Evolutionary conservation across 805 yeast genomes (phyloP), one percentile per base, ranked within the genome.

Genomic region (Wickerhamiella hasegawae): DNA sequence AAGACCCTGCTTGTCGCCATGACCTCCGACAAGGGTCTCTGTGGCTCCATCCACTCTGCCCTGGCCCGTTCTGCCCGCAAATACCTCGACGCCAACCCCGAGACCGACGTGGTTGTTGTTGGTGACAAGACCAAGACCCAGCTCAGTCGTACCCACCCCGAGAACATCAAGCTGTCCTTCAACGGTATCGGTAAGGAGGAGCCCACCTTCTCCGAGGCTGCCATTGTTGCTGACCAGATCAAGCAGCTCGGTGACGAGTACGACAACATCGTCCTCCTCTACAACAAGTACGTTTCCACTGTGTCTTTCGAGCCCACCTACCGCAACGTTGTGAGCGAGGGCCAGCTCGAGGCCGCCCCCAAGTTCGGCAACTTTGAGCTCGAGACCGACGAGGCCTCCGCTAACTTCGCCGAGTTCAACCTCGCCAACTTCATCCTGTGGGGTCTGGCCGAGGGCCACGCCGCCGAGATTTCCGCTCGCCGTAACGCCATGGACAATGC

Each of bases 401-500:
- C 38, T 39, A 56, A 61, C 52, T 62, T 81, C 50, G 60, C 92
- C 46, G 92, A 85, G 66, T 83, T 80, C 66, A 69, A 92, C 33
- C 70, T 90, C 51, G 85, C 97, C 47, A 85, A 82, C 73, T 73
- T 83, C 54, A 70, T 87, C 53, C 73, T 78, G 60, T 65, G 85
- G 54, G 96, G 94, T 42, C 71, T 85, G 71, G 87, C 96, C 46
- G 95, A 90, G 60, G 97, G 96, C 63, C 85, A 87, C 64, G 96
- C 97, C 43, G 81, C 97, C 40, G 98, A 87, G 71, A 72, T 85
- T 48, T 78, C 92, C 46, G 95, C 98, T 42, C 85, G 98, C 76
- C 85, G 98, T 76, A 87, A 83, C 60, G 97, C 98, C 51, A 87
- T 87, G 98, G 98, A 87, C 67, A 90, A 90, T 58, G 98, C 98